phyloP scores from a whole-genome alignment of 225 moss, liverwort and hornwort genomes.

The Climacium dendroides region DNA sequence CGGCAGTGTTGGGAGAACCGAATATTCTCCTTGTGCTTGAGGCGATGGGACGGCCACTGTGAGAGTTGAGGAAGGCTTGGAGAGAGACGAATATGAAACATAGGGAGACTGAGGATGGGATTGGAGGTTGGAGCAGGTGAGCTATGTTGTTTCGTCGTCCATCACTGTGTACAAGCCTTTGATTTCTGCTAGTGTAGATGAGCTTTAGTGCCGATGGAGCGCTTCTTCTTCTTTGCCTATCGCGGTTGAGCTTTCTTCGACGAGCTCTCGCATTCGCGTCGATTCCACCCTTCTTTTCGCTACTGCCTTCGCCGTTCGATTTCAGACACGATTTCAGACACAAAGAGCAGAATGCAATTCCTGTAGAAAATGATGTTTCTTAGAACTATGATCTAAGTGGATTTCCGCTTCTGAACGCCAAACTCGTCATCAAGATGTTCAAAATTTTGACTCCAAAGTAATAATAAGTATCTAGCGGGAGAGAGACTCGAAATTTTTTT shows the following conservation, averaged over 20 bases:
- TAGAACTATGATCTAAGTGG: neutral
- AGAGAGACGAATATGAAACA: neutral
- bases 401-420: neutral
- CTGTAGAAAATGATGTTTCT: neutral
- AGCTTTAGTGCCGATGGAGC: neutral
- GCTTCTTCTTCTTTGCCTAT: neutral
- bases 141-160: neutral
- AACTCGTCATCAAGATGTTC: neutral
- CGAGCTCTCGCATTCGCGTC: neutral
- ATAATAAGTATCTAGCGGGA: neutral
- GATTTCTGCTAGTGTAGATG: neutral
- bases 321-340: neutral
- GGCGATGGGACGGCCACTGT: neutral
- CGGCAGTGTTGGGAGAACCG: neutral
- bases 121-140: neutral
- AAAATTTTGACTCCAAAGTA: neutral
- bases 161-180: neutral
- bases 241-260: neutral
- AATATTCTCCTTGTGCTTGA: neutral
- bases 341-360: neutral
- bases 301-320: neutral
- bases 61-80: neutral
- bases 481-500: neutral
- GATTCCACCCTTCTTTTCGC: neutral
- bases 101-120: neutral